Percentiles rank a stretch among this genome's conserved stretches.
These are phyloP conservation scores for Tylopilus vinaceipallidus DNA, from an alignment of 768 basidiomycete genomes.

Conservation along the genomic window DNA sequence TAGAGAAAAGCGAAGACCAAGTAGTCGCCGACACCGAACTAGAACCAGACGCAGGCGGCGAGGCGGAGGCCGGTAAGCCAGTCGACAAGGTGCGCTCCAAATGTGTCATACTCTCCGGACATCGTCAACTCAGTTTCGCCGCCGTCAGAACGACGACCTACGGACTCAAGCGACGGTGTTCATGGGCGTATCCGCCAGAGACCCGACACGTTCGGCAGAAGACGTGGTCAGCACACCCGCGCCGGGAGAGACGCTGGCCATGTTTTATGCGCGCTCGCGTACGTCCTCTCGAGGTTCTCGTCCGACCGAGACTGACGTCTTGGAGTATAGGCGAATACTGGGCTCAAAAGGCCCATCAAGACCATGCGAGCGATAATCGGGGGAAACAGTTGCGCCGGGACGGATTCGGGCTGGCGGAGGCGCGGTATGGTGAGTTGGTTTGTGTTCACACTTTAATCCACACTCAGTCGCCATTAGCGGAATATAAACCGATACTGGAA, in stretches of 20 bases:
- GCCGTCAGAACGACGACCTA: slow-evolving; percentile 37
- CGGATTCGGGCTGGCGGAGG: slow-evolving; percentile 74
- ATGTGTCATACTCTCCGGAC: no score
- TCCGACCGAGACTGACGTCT: neutral
- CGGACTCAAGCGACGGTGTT: slow-evolving; percentile 46
- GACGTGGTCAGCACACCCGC: slow-evolving; percentile 76
- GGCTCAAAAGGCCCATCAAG: slow-evolving; percentile 65
- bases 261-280: slow-evolving; percentile 83
- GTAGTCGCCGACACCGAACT: neutral
- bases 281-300: slow-evolving; percentile 25
- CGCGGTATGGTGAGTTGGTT: slow-evolving; percentile 55
- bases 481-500: slow-evolving; percentile 77
- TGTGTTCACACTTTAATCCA: no score
- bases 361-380: slow-evolving; percentile 52
- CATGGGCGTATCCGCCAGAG: slow-evolving; percentile 64
- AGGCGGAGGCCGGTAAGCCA: slow-evolving; percentile 14
- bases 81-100: slow-evolving; percentile 1
- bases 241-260: slow-evolving; percentile 79
- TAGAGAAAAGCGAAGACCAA: neutral
- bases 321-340: slow-evolving; percentile 70
- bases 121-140: neutral
- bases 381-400: slow-evolving; percentile 79
- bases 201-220: slow-evolving; percentile 54
- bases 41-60: neutral
- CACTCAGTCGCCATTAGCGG: slow-evolving; percentile 38